Evolutionary conservation across 176 grass and related monocot genomes (phyloP).

Genomic region (Avena atlantica): DNA sequence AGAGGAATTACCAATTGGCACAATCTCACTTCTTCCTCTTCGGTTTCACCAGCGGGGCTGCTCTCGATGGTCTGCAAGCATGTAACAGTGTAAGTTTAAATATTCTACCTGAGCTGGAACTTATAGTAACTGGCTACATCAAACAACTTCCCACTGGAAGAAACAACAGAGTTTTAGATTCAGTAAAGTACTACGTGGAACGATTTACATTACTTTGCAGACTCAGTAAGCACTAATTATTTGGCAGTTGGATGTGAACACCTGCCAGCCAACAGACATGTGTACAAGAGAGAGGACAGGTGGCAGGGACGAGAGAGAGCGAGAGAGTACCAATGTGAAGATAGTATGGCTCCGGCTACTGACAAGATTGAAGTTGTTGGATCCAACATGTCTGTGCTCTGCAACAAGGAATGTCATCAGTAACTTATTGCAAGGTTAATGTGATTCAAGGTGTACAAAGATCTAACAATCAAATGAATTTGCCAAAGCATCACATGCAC

Average conservation of each 20-base stretch:
- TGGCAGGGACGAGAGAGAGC: not conserved
- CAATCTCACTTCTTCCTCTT: conserved; percentile 80
- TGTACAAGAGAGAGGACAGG: not conserved
- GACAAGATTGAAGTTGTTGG: conserved; percentile 98
- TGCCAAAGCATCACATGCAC: conserved; percentile 14
- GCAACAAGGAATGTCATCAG: conserved; percentile 45
- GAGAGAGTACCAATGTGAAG: conserved; percentile 82
- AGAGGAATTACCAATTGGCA: conserved; percentile 83
- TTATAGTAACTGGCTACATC: conserved; percentile 40
- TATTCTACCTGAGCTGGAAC: conserved; percentile 30
- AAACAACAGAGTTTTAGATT: conserved; percentile 42
- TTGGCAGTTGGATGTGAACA: conserved; percentile 13
- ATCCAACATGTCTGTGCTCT: conserved; percentile 99
- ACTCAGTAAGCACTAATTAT: not conserved
- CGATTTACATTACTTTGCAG: conserved; percentile 10
- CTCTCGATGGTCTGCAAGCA: conserved; percentile 88
- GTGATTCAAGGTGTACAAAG: conserved; percentile 25
- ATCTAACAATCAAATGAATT: conserved; percentile 27
- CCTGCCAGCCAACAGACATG: not conserved
- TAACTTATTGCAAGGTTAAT: conserved; percentile 35
- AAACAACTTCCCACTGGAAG: conserved; percentile 28
- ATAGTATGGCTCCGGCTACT: conserved; percentile 99
- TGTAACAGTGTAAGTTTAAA: conserved; percentile 37
- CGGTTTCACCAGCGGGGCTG: conserved; percentile 81
- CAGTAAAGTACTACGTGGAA: conserved; percentile 25